Base-by-base conservation (phyloP, 371 early-diverging fungal species). In the Mucor sp. region DNA sequence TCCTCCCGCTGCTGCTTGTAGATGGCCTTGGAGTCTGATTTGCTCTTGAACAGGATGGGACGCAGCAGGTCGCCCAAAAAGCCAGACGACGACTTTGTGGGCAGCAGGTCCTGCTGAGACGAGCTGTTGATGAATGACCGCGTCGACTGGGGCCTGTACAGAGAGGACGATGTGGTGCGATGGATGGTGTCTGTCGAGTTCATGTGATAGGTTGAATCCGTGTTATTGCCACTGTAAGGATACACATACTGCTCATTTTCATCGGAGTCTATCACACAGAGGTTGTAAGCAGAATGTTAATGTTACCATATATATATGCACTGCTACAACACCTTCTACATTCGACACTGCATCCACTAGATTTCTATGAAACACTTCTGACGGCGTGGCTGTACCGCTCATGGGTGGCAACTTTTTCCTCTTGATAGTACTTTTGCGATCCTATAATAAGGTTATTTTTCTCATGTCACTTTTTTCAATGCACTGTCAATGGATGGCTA, bases 161-260 rank as follows among this genome's bases (percentile, higher is more conserved):
- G 66, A 0, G 74, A 70, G 9, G 60, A 70, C 2, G 68, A 41
- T 37, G 64, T 61, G 19, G 47, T 66, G 19, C 61, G 57, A 28
- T 65, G 58, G 27, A 65, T 58, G 50, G 67, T 23, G 30, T 74
- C 43, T 57, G 67, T 65, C 57, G 63, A 28, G 65, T 30, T 39
- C 50, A 70, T 19, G 61, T 37, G 43, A 63, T 70, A 35, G 50
- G 67, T 37, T 47, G 63, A 55, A 23, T 59, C 65, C 6, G 44
- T 60, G 11, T 74, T 63, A 33, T 67, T 68, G 8, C 70, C 67
- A 64, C 78, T 75, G 44, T 74, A 82, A 11, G 82, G 78, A 57
- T 82, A 82, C 6, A 82, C 80, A 62, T 82, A 82, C 21, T 74
- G 78, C 66, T 82, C 82, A 41, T 82, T 79, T 68, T 82, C 82